These are phyloP conservation scores for Lathyrus aphaca DNA, from an alignment of 306 rosid genomes.

Conservation along the genomic window DNA sequence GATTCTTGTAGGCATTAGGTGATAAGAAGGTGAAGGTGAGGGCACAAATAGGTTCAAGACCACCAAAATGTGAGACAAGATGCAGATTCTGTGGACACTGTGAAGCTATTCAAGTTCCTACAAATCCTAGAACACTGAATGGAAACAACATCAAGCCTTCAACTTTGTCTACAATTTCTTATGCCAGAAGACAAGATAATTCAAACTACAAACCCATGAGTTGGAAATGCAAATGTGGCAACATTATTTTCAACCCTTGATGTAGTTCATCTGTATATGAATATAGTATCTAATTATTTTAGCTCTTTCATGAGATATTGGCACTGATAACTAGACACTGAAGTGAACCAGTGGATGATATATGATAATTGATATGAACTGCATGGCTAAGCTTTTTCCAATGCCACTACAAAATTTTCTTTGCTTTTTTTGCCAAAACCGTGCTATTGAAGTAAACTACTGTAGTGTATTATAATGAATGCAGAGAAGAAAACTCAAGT, in stretches of 20 bases:
- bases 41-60: slow-evolving; percentile 80
- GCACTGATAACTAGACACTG: slow-evolving; percentile 43
- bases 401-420: slow-evolving; percentile 19
- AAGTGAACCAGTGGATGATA: slow-evolving; percentile 32
- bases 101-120: slow-evolving; percentile 57
- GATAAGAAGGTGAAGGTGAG: slow-evolving; percentile 59
- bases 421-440: slow-evolving; percentile 31
- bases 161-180: slow-evolving; percentile 42
- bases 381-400: not conserved
- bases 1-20: slow-evolving; percentile 45
- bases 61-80: slow-evolving; percentile 87
- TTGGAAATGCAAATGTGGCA: slow-evolving; percentile 98
- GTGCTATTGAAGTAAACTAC: slow-evolving; percentile 26
- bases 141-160: slow-evolving; percentile 49
- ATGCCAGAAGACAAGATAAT: slow-evolving; percentile 54
- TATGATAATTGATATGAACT: not conserved
- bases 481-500: slow-evolving; percentile 22
- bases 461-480: slow-evolving; percentile 30
- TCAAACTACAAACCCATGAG: slow-evolving; percentile 95
- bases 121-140: slow-evolving; percentile 56
- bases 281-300: slow-evolving; percentile 19
- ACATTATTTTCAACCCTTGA: slow-evolving; percentile 78
- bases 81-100: slow-evolving; percentile 78
- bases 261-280: slow-evolving; percentile 36
- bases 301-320: not conserved